Evolutionary conservation across 148 eudicot genomes (phyloP), one percentile per base, ranked within the genome.

Genomic region (Rheum nobile): DNA sequence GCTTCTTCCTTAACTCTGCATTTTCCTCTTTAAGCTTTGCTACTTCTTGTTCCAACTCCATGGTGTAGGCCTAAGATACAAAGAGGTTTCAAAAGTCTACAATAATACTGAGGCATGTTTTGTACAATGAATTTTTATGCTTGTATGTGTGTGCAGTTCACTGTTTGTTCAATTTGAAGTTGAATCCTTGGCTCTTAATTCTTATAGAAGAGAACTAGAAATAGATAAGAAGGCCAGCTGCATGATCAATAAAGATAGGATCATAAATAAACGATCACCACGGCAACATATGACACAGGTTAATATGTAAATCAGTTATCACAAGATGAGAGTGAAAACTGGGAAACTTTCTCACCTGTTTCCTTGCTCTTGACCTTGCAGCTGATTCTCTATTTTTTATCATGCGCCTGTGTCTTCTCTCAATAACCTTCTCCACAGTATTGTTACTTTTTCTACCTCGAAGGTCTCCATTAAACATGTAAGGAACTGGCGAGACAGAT

Each of bases 311-410:
- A 10, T 54, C 21, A 54, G 24, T 8, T 24, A 28, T 12, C 11
- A 59, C 11, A 55, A 52, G 26, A 52, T 6, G 8, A 54, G 55
- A 50, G 29, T 54, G 31, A 54, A 52, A 54, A 54, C n/a, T 54
- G 61, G 22, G 61, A 0, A 28, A 48, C 28, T 1, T 31, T 16
- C 32, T 81, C 71, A 91, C 98, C 98, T 94, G 96, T 77, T 94
- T 94, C 73, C 97, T 95, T 70, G 97, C 97, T 72, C 98, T 83
- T 69, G 97, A 94, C 77, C 97, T 85, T 32, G 98, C 97, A 77
- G 98, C 98, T 11, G 98, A 94, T 59, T 94, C 98, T 75, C 97
- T 77, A 75, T 91, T 94, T 82, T 91, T 94, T 50, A 91, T 90
- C 98, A 91, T 91, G 55, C 98, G 85, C 78, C 90, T 88, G 75